Evolutionary conservation across 1,139 yeast species (phyloP).

Genomic region (Yamadazyma pseudoaaseri): DNA sequence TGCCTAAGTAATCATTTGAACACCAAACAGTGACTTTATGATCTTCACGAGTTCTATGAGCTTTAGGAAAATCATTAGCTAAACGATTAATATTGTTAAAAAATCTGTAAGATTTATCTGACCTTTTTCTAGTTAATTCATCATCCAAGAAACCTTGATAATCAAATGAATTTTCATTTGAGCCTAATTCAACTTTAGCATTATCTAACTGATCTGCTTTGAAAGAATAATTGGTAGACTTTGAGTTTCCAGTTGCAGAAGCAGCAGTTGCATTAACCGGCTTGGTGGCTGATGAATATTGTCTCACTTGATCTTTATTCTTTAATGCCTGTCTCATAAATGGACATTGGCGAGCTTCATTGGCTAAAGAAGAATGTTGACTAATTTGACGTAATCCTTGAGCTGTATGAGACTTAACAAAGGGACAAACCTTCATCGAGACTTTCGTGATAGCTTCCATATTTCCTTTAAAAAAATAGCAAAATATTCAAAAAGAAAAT

Average conservation of each 20-base stretch:
- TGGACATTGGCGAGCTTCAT: conserved; percentile 78
- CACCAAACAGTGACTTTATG: conserved; percentile 98
- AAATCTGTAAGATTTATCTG: conserved; percentile 89
- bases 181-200: conserved; percentile 25
- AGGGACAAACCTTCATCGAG: conserved; percentile 83
- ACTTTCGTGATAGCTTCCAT: conserved; percentile 84
- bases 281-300: conserved; percentile 57
- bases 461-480: conserved; percentile 3
- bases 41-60: conserved; percentile 72
- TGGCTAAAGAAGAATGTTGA: conserved; percentile 45
- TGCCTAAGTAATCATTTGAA: conserved; percentile 93
- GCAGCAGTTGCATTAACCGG: conserved; percentile 52
- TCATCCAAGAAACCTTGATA: conserved; percentile 60
- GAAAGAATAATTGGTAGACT: conserved; percentile 35
- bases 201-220: conserved; percentile 27
- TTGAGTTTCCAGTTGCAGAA: conserved; percentile 22
- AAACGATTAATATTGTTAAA: conserved; percentile 96
- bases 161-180: conserved; percentile 55
- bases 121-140: conserved; percentile 71
- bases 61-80: conserved; percentile 89
- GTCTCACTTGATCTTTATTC: conserved; percentile 33
- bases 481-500: not conserved
- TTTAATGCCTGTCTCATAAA: conserved; percentile 79
- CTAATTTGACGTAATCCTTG: conserved; percentile 56
- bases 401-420: conserved; percentile 68